Conservation (phyloP, 768 basidiomycete genomes). For the Neoboletus magnificus region DNA sequence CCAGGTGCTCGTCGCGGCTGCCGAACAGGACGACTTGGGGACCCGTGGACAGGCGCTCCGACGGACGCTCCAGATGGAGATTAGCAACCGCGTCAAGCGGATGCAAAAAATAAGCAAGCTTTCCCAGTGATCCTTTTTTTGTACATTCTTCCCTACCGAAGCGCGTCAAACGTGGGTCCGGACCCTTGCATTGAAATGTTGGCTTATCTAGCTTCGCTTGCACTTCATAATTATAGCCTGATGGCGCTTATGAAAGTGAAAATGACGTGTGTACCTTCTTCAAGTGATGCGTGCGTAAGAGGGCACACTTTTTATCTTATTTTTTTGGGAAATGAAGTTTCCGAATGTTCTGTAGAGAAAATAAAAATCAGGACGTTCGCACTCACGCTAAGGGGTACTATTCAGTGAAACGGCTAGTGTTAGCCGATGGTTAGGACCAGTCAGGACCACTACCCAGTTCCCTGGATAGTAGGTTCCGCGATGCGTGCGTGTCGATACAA, state of each 20-base stretch:
- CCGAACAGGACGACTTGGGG: conserved; percentile 49
- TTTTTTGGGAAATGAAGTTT: conserved; percentile 13
- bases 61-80: conserved; percentile 52
- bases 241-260: conserved; percentile 1
- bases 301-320: not conserved
- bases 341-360: conserved; percentile 1
- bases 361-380: not conserved
- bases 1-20: conserved; percentile 69
- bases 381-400: not conserved
- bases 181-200: not conserved
- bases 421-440: too few species aligned
- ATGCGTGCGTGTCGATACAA: conserved; percentile 10
- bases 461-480: too few species aligned
- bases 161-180: not conserved
- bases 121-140: conserved; percentile 2
- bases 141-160: not conserved
- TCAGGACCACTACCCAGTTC: too few species aligned
- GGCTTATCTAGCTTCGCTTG: conserved; percentile 1
- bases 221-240: conserved; percentile 7
- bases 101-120: conserved; percentile 61
- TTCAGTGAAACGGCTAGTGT: too few species aligned
- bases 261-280: conserved; percentile 3
- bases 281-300: conserved; percentile 1
- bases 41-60: conserved; percentile 40
- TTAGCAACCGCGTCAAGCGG: conserved; percentile 62